A percentile compares a stretch with the other conserved stretches of the same genome.
Evolutionary conservation across 768 basidiomycete genomes (phyloP).

Genomic region (Lactifluus volemus): DNA sequence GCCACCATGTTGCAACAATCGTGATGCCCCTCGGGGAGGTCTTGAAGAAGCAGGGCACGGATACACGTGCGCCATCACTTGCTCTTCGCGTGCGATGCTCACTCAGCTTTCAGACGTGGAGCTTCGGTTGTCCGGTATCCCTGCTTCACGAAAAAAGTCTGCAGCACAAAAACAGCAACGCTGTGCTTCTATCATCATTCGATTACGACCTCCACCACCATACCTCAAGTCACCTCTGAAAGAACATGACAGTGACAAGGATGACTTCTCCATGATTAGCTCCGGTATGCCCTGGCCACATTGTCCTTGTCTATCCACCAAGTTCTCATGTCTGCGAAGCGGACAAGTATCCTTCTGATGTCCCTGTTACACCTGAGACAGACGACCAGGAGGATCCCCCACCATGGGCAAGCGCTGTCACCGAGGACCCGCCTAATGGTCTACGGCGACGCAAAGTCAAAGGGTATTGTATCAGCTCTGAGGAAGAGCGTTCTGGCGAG

Average conservation of each 20-base stretch:
- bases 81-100: not conserved
- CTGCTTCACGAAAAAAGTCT: conserved; percentile 11
- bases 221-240: not conserved
- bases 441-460: conserved; percentile 16
- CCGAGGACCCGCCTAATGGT: not conserved
- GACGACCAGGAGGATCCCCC: conserved; percentile 1
- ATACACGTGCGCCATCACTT: conserved; percentile 33
- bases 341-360: conserved; percentile 16
- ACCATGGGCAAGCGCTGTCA: conserved; percentile 8
- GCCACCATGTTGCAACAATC: conserved; percentile 44
- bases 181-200: conserved; percentile 13
- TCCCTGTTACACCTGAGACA: conserved; percentile 9
- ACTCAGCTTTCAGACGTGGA: conserved; percentile 7
- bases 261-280: not conserved
- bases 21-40: conserved; percentile 46
- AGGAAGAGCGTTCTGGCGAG: conserved; percentile 23
- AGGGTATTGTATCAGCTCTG: conserved; percentile 12
- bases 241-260: not conserved
- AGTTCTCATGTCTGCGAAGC: not conserved
- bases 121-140: conserved; percentile 10
- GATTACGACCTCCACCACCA: conserved; percentile 11
- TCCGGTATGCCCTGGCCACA: not conserved
- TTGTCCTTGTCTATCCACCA: not conserved
- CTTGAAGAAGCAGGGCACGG: conserved; percentile 38
- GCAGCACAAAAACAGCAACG: conserved; percentile 9